These are phyloP conservation scores for Scorias spongiosa DNA, from an alignment of 2,329 filamentous ascomycete genomes.

Conservation along the genomic window DNA sequence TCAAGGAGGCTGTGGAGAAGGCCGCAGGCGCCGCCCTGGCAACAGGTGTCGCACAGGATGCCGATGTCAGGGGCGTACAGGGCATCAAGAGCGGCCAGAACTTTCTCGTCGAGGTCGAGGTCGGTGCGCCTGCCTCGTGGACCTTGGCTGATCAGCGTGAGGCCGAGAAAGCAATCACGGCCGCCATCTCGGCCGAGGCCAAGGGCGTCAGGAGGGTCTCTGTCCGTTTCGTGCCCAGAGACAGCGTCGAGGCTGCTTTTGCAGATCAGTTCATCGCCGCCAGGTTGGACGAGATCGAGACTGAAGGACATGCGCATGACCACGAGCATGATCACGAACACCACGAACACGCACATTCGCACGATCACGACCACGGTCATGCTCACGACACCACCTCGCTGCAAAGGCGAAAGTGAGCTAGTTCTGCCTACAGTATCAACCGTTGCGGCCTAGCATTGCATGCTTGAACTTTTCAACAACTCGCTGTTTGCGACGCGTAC, in stretches of 20 bases:
- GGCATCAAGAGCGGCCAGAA: conserved; percentile 95
- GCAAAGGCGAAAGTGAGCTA: background rate
- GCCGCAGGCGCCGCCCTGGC: conserved; percentile 46
- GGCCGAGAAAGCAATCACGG: conserved; percentile 60
- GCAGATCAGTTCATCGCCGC: conserved; percentile 50
- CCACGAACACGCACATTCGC: background rate
- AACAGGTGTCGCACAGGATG: conserved; percentile 14
- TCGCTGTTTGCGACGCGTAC: no score
- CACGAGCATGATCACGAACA: conserved; percentile 14
- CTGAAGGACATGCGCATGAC: conserved; percentile 7
- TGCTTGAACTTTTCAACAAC: no score
- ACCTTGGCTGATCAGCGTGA: conserved; percentile 53
- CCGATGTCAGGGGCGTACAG: conserved; percentile 63
- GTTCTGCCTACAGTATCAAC: no score
- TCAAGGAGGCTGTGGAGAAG: conserved; percentile 56
- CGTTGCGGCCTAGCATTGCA: no score
- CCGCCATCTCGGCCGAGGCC: conserved; percentile 58
- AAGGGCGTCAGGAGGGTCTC: conserved; percentile 72
- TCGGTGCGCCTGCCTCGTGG: conserved; percentile 65
- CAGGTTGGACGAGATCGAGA: conserved; percentile 8
- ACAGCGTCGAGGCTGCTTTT: conserved; percentile 29
- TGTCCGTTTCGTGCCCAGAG: conserved; percentile 59
- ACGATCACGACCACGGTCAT: background rate
- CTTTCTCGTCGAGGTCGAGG: conserved; percentile 79
- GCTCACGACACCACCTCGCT: background rate